Conservation (phyloP, 2,329 filamentous ascomycete species). For the Taxawa tesnikishii region DNA sequence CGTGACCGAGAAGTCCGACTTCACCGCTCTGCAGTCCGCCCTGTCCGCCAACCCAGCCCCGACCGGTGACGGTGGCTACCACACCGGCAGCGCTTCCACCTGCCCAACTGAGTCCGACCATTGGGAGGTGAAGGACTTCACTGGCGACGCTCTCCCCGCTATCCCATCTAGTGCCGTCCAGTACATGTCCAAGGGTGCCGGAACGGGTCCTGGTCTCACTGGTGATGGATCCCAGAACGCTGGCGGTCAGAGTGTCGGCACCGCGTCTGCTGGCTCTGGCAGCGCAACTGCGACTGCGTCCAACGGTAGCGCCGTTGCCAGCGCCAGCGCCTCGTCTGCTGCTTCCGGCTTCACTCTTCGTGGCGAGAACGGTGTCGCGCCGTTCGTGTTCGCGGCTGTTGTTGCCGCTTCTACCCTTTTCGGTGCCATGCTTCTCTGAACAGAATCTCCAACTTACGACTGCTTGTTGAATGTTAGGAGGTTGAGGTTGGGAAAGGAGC, state of each 20-base stretch:
- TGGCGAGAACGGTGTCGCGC: constrained; percentile 36
- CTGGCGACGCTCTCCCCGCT: constrained; percentile 38
- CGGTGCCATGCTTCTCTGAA: constrained; percentile 35
- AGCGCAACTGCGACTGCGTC: constrained; percentile 26
- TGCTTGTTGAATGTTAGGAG: not conserved
- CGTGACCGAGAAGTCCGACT: constrained; percentile 52
- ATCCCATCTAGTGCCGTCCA: constrained; percentile 43
- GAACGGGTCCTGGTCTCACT: constrained; percentile 41
- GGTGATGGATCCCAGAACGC: constrained; percentile 45
- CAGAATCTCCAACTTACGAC: not conserved
- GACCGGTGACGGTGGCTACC: constrained; percentile 47
- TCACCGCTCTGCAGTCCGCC: constrained; percentile 41
- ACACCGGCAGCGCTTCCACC: constrained; percentile 36
- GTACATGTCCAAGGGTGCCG: constrained; percentile 47
- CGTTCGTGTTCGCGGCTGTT: constrained; percentile 38
- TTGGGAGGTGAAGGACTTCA: constrained; percentile 42
- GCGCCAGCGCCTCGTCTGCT: constrained; percentile 11
- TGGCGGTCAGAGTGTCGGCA: constrained; percentile 36
- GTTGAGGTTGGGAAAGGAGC: not conserved
- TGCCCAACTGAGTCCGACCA: constrained; percentile 42
- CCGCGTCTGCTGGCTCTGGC: constrained; percentile 38
- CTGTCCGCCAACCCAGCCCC: constrained; percentile 39
- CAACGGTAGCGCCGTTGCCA: constrained; percentile 13
- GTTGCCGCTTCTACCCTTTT: constrained; percentile 41
- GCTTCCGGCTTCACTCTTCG: constrained; percentile 20